Conservation (phyloP, 106 monocot species). For the Phalaenopsis equestris region DNA sequence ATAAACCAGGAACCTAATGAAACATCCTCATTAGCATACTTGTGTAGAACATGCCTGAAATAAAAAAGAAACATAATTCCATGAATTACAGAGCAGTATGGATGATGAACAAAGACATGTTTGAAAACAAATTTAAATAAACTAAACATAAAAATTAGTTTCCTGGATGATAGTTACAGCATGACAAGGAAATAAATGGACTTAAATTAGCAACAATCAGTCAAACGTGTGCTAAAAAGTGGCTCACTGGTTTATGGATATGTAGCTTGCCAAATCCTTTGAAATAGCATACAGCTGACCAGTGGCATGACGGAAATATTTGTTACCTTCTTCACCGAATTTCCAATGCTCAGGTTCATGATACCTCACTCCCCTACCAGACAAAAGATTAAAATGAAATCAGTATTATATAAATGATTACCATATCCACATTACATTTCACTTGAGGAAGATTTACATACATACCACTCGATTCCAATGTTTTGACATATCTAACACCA, state of each 20-base stretch:
- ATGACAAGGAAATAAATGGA: neutral
- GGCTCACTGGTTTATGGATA: conserved; percentile 38
- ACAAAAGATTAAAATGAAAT: neutral
- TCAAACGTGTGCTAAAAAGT: neutral
- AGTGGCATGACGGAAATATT: conserved; percentile 51
- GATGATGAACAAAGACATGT: neutral
- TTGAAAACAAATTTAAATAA: neutral
- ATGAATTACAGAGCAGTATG: neutral
- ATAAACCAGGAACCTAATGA: conserved; percentile 55
- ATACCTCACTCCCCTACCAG: conserved; percentile 53
- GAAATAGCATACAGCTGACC: conserved; percentile 52
- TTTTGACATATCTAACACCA: too few species aligned
- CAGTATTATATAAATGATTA: neutral
- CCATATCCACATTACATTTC: neutral
- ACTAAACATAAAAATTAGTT: neutral
- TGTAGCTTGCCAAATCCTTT: conserved; percentile 46
- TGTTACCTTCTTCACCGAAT: conserved; percentile 46
- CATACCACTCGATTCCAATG: too few species aligned
- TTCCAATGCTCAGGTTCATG: conserved; percentile 62
- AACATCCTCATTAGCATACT: conserved; percentile 56
- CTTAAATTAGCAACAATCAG: too few species aligned
- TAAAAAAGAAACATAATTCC: neutral
- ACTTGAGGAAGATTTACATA: too few species aligned
- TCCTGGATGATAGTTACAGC: neutral
- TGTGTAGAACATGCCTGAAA: conserved; percentile 34